Percentiles rank a stretch among this genome's conserved stretches.
These are phyloP conservation scores for Marasmius fiardii DNA, from an alignment of 1,284 basidiomycete genomes.

Conservation along the genomic window DNA sequence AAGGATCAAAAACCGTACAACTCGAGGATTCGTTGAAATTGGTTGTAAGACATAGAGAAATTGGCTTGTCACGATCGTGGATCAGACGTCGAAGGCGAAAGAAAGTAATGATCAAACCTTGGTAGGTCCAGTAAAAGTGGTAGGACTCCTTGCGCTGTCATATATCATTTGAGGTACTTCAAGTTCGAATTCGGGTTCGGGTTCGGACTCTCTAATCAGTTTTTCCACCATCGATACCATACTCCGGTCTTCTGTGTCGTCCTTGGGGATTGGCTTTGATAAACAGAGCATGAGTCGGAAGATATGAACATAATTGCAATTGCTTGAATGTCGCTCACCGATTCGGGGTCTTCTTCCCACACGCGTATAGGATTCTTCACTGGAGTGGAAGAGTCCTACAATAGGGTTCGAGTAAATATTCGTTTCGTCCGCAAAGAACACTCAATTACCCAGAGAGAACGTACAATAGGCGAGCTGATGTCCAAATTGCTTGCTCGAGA, in stretches of 20 bases:
- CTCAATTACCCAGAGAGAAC: neutral
- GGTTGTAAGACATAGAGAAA: too few species aligned
- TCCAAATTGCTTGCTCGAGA: neutral
- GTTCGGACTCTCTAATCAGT: neutral
- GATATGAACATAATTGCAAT: neutral
- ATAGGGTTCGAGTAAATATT: neutral
- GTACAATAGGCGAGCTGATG: neutral
- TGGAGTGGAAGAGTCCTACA: neutral
- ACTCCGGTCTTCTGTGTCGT: neutral
- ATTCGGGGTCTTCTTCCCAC: too few species aligned
- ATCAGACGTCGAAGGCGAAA: too few species aligned
- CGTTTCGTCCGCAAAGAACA: neutral
- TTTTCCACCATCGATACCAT: neutral
- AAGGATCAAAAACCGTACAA: neutral
- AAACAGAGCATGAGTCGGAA: neutral
- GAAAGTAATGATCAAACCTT: too few species aligned
- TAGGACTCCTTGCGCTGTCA: too few species aligned
- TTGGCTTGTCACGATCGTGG: too few species aligned
- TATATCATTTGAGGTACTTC: neutral
- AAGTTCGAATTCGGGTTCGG: neutral
- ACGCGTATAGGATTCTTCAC: neutral
- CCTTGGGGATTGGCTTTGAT: neutral
- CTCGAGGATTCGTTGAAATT: neutral
- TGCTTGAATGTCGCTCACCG: neutral
- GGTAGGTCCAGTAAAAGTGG: too few species aligned